Evolutionary conservation across 768 basidiomycete genomes (phyloP).

Genomic region (Brasilioporus rufonigricans): DNA sequence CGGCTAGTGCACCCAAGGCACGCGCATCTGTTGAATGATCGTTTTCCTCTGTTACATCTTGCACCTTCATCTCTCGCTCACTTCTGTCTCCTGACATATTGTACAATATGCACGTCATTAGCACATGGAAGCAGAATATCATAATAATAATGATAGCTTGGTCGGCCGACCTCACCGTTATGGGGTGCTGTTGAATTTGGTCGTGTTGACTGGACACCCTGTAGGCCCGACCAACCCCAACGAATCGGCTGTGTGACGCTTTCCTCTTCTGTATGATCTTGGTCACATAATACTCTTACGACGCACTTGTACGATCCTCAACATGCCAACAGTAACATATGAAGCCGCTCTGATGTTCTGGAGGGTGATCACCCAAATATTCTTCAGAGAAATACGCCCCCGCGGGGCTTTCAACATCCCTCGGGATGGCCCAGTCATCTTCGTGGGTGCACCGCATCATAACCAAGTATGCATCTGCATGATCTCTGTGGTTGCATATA

Average conservation of each 20-base stretch:
- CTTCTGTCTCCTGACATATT: conserved; percentile 23
- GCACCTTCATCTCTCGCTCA: conserved; percentile 14
- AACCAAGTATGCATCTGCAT: conserved; percentile 63
- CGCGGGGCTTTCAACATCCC: conserved; percentile 96
- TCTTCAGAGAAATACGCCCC: conserved; percentile 94
- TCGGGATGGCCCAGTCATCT: conserved; percentile 84
- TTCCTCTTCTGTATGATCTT: conserved; percentile 10
- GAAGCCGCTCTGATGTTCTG: conserved; percentile 82
- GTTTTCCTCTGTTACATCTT: conserved; percentile 16
- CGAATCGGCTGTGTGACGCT: not conserved
- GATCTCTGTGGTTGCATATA: conserved; percentile 7
- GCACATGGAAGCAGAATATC: conserved; percentile 18
- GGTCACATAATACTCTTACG: conserved; percentile 4
- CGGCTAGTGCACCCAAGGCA: conserved; percentile 16
- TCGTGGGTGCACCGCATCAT: conserved; percentile 89
- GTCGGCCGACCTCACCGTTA: not conserved
- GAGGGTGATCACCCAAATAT: conserved; percentile 84
- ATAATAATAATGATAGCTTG: conserved; percentile 18
- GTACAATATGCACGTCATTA: conserved; percentile 25
- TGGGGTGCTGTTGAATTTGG: conserved; percentile 18
- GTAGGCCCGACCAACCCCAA: not conserved
- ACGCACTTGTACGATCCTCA: not conserved
- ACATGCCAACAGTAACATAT: conserved; percentile 43
- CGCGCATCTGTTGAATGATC: conserved; percentile 20
- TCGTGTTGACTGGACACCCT: conserved; percentile 21